A percentile compares a stretch with the other conserved stretches of the same genome.
Evolutionary conservation across 768 basidiomycete genomes (phyloP).

Genomic region (Dioszegia aurantiaca): DNA sequence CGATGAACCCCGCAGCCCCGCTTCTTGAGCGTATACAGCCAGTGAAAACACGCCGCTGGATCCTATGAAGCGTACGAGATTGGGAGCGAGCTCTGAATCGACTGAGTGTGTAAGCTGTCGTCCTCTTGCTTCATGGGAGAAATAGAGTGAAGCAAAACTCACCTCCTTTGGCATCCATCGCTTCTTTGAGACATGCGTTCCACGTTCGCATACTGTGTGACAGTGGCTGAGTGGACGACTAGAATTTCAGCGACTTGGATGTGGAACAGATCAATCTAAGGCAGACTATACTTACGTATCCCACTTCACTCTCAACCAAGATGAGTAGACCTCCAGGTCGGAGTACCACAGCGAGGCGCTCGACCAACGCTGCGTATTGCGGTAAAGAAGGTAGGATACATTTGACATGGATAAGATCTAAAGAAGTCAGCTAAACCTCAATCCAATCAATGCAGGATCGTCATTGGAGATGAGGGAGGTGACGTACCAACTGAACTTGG

Average conservation of each 20-base stretch:
- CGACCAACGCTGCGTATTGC: conserved; percentile 34
- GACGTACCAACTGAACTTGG: conserved; percentile 30
- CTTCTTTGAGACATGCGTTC: conserved; percentile 34
- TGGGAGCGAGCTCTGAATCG: not conserved
- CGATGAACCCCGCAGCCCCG: conserved; percentile 19
- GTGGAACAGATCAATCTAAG: not conserved
- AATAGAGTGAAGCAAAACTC: conserved; percentile 12
- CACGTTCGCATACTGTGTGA: conserved; percentile 19
- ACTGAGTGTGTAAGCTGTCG: conserved; percentile 11
- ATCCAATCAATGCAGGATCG: not conserved
- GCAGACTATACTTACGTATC: conserved; percentile 31
- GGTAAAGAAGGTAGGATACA: conserved; percentile 29
- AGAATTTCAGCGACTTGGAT: not conserved
- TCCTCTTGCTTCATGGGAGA: conserved; percentile 6
- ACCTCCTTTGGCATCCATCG: conserved; percentile 23
- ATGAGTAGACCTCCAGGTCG: conserved; percentile 44
- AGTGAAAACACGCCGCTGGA: conserved; percentile 1
- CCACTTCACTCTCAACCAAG: conserved; percentile 38
- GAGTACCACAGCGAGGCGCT: conserved; percentile 40
- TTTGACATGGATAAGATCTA: conserved; percentile 50
- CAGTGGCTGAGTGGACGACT: conserved; percentile 6
- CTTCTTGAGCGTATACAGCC: conserved; percentile 23
- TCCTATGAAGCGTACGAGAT: conserved; percentile 6
- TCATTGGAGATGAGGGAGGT: too few species aligned
- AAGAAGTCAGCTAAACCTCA: not conserved